These are phyloP conservation scores for Nicotiana knightiana DNA, from an alignment of 257 asterid species.

Conservation along the genomic window DNA sequence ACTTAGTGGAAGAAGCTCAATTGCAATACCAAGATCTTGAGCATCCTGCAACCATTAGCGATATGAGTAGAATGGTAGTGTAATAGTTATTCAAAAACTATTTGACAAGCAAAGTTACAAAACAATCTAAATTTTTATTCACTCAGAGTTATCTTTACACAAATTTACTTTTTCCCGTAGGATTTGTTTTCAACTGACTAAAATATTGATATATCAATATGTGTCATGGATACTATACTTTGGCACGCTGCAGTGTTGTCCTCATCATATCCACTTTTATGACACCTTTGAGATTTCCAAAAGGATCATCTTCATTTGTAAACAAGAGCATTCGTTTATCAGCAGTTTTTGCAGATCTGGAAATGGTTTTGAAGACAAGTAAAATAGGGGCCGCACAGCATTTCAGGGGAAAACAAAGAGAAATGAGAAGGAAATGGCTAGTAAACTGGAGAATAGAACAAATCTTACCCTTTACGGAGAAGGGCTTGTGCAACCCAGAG, in stretches of 20 bases:
- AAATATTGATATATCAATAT: not conserved
- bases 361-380: conserved; percentile 11
- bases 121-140: not conserved
- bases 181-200: not conserved
- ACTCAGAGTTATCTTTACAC: not conserved
- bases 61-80: not conserved
- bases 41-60: conserved; percentile 59
- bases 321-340: conserved; percentile 79
- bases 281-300: conserved; percentile 74
- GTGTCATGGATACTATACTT: conserved; percentile 37
- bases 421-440: conserved; percentile 1
- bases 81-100: not conserved
- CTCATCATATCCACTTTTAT: conserved; percentile 89
- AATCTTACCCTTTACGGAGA: conserved; percentile 78
- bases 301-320: conserved; percentile 98
- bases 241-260: conserved; percentile 91
- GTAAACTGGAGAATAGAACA: not conserved
- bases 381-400: conserved; percentile 6
- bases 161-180: not conserved
- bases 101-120: not conserved
- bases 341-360: conserved; percentile 76
- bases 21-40: conserved; percentile 87
- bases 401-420: conserved; percentile 10
- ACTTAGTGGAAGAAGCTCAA: conserved; percentile 86
- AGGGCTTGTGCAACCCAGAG: conserved; percentile 97